Conservation (phyloP, 129 eudicot species). For the Pseudognaphalium luteoalbum region DNA sequence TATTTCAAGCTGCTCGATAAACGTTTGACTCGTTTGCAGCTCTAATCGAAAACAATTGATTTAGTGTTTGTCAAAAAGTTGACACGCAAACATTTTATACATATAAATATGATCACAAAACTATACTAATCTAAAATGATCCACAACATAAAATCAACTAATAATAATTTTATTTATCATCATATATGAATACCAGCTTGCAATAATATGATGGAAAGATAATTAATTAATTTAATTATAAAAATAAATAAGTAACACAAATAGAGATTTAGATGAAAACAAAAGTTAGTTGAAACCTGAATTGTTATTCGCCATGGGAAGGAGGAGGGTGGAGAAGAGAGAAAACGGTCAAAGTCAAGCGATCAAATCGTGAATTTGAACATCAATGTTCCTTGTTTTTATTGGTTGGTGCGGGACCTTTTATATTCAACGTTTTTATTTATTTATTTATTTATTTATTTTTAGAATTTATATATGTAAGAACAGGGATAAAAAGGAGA, state of each 20-base stretch:
- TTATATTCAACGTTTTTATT: too few relatives aligned
- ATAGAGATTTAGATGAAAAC: neutral
- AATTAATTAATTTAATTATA: neutral
- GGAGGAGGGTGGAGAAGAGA: neutral
- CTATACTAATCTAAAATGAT: neutral
- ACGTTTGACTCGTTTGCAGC: too few relatives aligned
- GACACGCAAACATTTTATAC: too few relatives aligned
- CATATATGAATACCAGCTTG: neutral
- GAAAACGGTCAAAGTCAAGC: neutral
- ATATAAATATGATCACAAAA: neutral
- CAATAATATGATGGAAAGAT: neutral
- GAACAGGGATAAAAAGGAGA: too few relatives aligned
- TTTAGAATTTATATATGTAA: too few relatives aligned
- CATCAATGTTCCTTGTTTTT: neutral
- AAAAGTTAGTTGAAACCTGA: constrained; percentile 9
- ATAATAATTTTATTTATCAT: neutral
- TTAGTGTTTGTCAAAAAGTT: too few relatives aligned
- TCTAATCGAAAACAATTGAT: too few relatives aligned
- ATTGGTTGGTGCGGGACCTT: neutral
- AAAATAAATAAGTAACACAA: neutral
- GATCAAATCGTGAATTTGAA: constrained; percentile 3
- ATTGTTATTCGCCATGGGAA: constrained; percentile 32
- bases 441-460: too few relatives aligned
- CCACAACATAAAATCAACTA: constrained; percentile 4
- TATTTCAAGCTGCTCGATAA: too few relatives aligned